phyloP scores from a whole-genome alignment of 257 asterid species.

The Scutellaria minor region DNA sequence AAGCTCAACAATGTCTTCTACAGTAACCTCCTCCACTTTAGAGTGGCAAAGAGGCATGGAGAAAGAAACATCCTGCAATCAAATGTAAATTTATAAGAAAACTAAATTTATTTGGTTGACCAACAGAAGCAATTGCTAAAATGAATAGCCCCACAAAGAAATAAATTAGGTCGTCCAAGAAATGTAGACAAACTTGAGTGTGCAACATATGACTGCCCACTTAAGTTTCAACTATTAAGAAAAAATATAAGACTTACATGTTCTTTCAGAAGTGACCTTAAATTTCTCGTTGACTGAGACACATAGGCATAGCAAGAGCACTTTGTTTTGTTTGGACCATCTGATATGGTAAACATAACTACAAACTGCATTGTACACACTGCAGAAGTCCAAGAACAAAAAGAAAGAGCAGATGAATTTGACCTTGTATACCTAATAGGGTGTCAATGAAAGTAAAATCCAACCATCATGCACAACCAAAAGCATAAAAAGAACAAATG shows the following conservation, averaged over 20 bases:
- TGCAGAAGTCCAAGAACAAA: conserved; percentile 45
- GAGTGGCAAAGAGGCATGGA: conserved; percentile 88
- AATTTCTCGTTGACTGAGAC: conserved; percentile 86
- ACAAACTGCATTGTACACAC: conserved; percentile 85
- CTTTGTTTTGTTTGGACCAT: conserved; percentile 50
- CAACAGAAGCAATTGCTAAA: conserved; percentile 25
- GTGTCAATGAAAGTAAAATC: conserved; percentile 19
- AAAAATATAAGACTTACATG: conserved; percentile 58
- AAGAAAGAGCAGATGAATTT: conserved; percentile 30
- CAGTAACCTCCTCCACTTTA: conserved; percentile 73
- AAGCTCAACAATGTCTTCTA: conserved; percentile 84
- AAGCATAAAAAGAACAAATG: conserved; percentile 12
- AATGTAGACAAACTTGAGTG: conserved; percentile 15
- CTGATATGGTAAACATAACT: conserved; percentile 72
- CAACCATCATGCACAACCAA: conserved; percentile 16
- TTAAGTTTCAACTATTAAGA: conserved; percentile 23
- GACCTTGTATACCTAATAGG: conserved; percentile 13
- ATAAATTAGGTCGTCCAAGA: background rate
- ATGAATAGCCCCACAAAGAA: conserved; percentile 27
- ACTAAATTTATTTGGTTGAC: background rate
- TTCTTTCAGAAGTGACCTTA: conserved; percentile 84
- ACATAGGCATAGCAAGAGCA: conserved; percentile 72
- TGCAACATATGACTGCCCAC: background rate
- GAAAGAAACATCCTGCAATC: conserved; percentile 73
- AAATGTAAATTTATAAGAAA: conserved; percentile 33